Base-by-base conservation (phyloP, 768 basidiomycete genomes). In the Nidula microcarpa region DNA sequence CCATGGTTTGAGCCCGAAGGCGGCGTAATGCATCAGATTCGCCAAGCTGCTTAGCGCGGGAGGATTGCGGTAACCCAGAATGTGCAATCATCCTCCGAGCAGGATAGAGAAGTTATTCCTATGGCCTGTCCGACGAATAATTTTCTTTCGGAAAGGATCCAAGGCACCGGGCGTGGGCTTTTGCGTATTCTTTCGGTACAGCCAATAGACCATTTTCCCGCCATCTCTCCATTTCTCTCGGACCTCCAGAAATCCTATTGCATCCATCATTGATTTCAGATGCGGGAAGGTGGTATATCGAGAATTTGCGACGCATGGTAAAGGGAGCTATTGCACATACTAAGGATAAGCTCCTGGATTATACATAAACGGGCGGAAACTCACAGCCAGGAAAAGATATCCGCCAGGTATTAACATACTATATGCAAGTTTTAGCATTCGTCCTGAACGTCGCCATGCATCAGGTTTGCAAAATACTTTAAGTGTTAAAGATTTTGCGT, bases 121-220 rank as follows among this genome's bases (percentile, higher is more conserved):
- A 62, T 79, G 75, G 1, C 90, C 90, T 53, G 76, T 70, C 14
- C 80, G 73, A 49, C 88, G 66, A 4, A 82, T 71, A 1, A 46
- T 60, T 66, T 90, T 92, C 69, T 74, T 85, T 36, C 60, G 39
- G 51, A 82, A 51, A 13, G 3, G 9, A 8, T 43, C 10, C 8
- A 46, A 13, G 18, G n/a, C 17, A 16, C 14, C 44, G 10, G 8
- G n/a, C n/a, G 3, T 8, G 37, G 3, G n/a, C 17, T 43, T 52
- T 49, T 49, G 49, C 66, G 39, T 11, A 16, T 11, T 11, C 39
- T 84, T 90, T n/a, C 68, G 77, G 64, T 82, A 94, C 7, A 97
- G 72, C 84, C 87, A 91, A 65, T 96, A 97, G 3, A 76, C 86
- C 80, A 96, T 94, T 68, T 91, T 96, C 4, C 92, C 87, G 11